Evolutionary conservation across 1,139 yeast genomes (phyloP).

Genomic region (Sporopachydermia cereana): DNA sequence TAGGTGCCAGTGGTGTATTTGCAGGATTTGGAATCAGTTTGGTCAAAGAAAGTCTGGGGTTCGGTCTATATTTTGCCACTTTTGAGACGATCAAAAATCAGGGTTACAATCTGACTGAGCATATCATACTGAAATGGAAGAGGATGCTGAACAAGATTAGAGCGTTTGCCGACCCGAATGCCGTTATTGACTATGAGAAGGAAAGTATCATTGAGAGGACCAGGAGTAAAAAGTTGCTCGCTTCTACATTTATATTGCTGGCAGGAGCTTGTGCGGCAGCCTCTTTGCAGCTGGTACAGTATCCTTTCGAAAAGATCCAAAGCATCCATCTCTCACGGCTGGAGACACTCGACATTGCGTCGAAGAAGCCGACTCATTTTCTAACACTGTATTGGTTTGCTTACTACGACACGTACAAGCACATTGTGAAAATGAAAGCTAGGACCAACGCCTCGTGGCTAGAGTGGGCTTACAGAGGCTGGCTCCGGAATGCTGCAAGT

Average conservation of each 20-base stretch:
- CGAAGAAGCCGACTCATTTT: slow-evolving; percentile 21
- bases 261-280: slow-evolving; percentile 89
- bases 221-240: slow-evolving; percentile 28
- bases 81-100: slow-evolving; percentile 75
- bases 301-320: slow-evolving; percentile 73
- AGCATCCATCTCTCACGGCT: slow-evolving; percentile 66
- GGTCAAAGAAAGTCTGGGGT: slow-evolving; percentile 73
- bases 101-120: slow-evolving; percentile 37
- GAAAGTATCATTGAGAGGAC: slow-evolving; percentile 10
- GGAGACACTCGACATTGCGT: slow-evolving; percentile 59
- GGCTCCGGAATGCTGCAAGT: slow-evolving; percentile 55
- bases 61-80: slow-evolving; percentile 75
- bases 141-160: slow-evolving; percentile 18
- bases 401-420: slow-evolving; percentile 59
- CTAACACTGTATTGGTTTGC: slow-evolving; percentile 51
- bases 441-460: slow-evolving; percentile 48
- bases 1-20: slow-evolving; percentile 78
- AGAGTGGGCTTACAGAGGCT: slow-evolving; percentile 69
- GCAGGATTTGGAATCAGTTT: slow-evolving; percentile 77
- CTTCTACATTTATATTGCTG: slow-evolving; percentile 61
- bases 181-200: slow-evolving; percentile 12
- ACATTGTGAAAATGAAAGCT: slow-evolving; percentile 40
- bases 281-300: slow-evolving; percentile 65
- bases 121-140: slow-evolving; percentile 10
- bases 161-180: slow-evolving; percentile 14